phyloP scores from a whole-genome alignment of 768 basidiomycete genomes.

The Leccinum rimulosum region DNA sequence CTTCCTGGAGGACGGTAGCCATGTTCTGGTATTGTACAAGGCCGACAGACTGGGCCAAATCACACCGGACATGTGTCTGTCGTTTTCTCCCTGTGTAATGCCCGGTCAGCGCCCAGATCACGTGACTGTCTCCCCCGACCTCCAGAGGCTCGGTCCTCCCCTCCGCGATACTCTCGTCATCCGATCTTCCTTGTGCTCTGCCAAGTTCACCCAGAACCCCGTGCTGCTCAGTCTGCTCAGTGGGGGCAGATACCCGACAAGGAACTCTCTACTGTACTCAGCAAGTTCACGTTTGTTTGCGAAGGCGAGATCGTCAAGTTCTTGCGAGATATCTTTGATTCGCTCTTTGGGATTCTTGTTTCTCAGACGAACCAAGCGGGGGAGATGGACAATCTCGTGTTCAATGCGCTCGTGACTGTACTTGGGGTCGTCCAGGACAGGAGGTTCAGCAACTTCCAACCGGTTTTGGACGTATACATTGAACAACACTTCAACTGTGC shows the following conservation, averaged over 20 bases:
- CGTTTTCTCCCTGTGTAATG: slow-evolving; percentile 58
- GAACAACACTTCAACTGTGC: slow-evolving; percentile 83
- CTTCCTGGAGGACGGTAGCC: slow-evolving; percentile 88
- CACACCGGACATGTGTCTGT: slow-evolving; percentile 67
- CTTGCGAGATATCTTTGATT: slow-evolving; percentile 86
- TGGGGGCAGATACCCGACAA: slow-evolving; percentile 74
- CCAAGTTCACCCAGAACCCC: slow-evolving; percentile 86
- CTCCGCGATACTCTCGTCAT: slow-evolving; percentile 77
- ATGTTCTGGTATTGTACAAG: slow-evolving; percentile 79
- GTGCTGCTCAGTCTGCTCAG: slow-evolving; percentile 73
- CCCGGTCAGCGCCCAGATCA: slow-evolving; percentile 61
- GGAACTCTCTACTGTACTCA: slow-evolving; percentile 69
- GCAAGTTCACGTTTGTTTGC: slow-evolving; percentile 86
- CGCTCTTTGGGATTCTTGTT: slow-evolving; percentile 85
- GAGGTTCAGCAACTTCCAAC: slow-evolving; percentile 92
- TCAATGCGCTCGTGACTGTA: slow-evolving; percentile 87
- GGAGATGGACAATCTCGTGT: slow-evolving; percentile 83
- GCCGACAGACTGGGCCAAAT: slow-evolving; percentile 69
- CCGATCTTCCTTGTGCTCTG: slow-evolving; percentile 90
- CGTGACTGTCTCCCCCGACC: slow-evolving; percentile 52
- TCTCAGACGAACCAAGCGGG: slow-evolving; percentile 70
- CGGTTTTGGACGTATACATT: slow-evolving; percentile 92
- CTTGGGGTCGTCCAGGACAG: slow-evolving; percentile 92
- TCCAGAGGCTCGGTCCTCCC: slow-evolving; percentile 64
- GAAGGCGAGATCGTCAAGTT: slow-evolving; percentile 96